Percentiles rank a stretch among this genome's conserved stretches.
These are phyloP conservation scores for Aspergillus nanangensis DNA, from an alignment of 495 filamentous ascomycete genomes.

Conservation along the genomic window DNA sequence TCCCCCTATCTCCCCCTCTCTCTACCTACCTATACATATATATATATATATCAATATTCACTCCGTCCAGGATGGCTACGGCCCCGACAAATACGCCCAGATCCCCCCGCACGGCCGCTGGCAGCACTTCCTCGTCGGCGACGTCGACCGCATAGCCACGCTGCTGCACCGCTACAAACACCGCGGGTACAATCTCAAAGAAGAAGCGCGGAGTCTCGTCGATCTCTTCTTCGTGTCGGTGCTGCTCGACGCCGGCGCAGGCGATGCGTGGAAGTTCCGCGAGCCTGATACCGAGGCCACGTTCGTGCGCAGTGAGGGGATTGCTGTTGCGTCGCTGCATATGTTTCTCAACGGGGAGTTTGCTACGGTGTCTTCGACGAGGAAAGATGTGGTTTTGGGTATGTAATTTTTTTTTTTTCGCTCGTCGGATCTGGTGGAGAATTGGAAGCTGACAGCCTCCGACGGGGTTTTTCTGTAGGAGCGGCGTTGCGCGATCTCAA, in stretches of 20 bases:
- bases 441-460: not conserved
- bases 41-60: not conserved
- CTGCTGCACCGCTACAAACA: conserved; percentile 65
- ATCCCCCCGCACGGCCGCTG: conserved; percentile 77
- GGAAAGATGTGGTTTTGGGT: conserved; percentile 27
- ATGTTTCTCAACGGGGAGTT: conserved; percentile 55
- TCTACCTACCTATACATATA: not conserved
- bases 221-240: conserved; percentile 88
- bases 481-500: conserved; percentile 13
- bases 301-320: conserved; percentile 52
- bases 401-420: conserved; percentile 1
- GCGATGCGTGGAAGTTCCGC: conserved; percentile 63
- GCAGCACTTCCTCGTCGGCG: conserved; percentile 87
- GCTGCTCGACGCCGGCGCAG: conserved; percentile 82
- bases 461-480: no score
- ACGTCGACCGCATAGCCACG: conserved; percentile 65
- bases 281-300: conserved; percentile 44
- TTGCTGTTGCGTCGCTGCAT: conserved; percentile 54
- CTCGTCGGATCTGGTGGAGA: not conserved
- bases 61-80: conserved; percentile 44
- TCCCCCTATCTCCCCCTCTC: no score
- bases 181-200: conserved; percentile 55
- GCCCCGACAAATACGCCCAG: conserved; percentile 42
- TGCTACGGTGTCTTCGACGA: conserved; percentile 9
- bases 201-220: conserved; percentile 71